Evolutionary conservation across 1,284 basidiomycete species (phyloP).

Genomic region (Agaricales sp.): DNA sequence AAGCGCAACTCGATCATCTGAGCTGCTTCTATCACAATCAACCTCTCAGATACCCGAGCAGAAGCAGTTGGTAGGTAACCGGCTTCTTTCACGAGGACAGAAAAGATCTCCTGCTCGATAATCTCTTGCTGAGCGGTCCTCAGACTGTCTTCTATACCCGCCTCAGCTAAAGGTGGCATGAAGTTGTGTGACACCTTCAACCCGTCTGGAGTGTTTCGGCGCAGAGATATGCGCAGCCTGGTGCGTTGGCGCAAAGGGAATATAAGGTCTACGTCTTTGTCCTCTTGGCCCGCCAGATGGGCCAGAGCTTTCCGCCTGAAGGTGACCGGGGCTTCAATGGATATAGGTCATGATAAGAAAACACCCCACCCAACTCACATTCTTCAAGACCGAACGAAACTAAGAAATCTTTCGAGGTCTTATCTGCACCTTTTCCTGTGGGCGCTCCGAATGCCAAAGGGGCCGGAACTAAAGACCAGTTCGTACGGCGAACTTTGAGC

Average conservation of each 20-base stretch:
- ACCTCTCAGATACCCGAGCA: conserved; percentile 62
- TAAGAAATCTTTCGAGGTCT: conserved; percentile 68
- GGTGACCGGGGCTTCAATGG: conserved; percentile 40
- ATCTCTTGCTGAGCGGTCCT: conserved; percentile 55
- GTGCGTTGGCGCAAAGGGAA: conserved; percentile 54
- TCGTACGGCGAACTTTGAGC: conserved; percentile 57
- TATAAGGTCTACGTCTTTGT: conserved; percentile 32
- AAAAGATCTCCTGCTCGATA: conserved; percentile 71
- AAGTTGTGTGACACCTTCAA: conserved; percentile 28
- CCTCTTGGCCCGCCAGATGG: conserved; percentile 44
- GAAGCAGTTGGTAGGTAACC: conserved; percentile 61
- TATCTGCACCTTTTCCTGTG: conserved; percentile 64
- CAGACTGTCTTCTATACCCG: conserved; percentile 39
- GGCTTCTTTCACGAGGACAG: conserved; percentile 59
- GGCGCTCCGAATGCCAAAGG: conserved; percentile 59
- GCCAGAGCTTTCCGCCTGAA: conserved; percentile 60
- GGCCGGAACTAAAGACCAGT: conserved; percentile 70
- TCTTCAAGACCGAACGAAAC: conserved; percentile 71
- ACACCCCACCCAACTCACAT: conserved; percentile 35
- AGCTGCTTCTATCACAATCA: conserved; percentile 64
- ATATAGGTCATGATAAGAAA: conserved; percentile 7
- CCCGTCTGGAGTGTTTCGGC: conserved; percentile 21
- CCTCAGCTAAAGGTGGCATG: conserved; percentile 19
- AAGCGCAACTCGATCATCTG: conserved; percentile 59
- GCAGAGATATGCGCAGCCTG: conserved; percentile 48